Percentiles rank a stretch among this genome's conserved stretches.
Conservation (phyloP, 805 yeast genomes). For the Danielia oregonensis region DNA sequence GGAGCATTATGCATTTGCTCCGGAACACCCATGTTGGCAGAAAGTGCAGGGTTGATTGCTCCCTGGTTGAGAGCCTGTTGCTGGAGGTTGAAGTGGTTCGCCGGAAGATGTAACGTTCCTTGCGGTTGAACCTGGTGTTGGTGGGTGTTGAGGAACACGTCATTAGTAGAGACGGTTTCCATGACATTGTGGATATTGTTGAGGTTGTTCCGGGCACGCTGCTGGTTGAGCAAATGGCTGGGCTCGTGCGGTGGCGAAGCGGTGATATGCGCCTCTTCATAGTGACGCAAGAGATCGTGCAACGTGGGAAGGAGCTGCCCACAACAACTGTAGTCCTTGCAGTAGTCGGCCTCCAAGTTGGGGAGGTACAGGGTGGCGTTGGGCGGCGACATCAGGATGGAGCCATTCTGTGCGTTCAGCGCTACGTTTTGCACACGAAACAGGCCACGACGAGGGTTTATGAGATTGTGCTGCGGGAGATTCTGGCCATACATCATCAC, state of each 20-base stretch:
- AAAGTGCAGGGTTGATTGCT: conserved; percentile 11
- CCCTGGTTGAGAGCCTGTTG: conserved; percentile 21
- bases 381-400: conserved; percentile 55
- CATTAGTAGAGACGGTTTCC: conserved; percentile 91
- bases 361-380: conserved; percentile 77
- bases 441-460: conserved; percentile 38
- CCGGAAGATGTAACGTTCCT: conserved; percentile 17
- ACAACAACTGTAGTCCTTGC: conserved; percentile 95
- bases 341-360: conserved; percentile 90
- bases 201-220: conserved; percentile 31
- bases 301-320: conserved; percentile 88
- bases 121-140: conserved; percentile 17
- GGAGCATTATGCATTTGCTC: conserved; percentile 3
- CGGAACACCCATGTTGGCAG: conserved; percentile 15
- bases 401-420: conserved; percentile 4
- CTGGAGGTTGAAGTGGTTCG: conserved; percentile 21
- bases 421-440: conserved; percentile 23
- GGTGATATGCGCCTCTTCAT: conserved; percentile 90
- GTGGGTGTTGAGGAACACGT: conserved; percentile 67
- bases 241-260: conserved; percentile 41
- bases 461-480: conserved; percentile 19
- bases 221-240: conserved; percentile 26
- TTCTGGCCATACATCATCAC: conserved; percentile 53
- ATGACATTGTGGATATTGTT: conserved; percentile 55
- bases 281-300: conserved; percentile 90